phyloP scores from a whole-genome alignment of 1,139 yeast genomes.

The Scheffersomyces parashehatae region DNA sequence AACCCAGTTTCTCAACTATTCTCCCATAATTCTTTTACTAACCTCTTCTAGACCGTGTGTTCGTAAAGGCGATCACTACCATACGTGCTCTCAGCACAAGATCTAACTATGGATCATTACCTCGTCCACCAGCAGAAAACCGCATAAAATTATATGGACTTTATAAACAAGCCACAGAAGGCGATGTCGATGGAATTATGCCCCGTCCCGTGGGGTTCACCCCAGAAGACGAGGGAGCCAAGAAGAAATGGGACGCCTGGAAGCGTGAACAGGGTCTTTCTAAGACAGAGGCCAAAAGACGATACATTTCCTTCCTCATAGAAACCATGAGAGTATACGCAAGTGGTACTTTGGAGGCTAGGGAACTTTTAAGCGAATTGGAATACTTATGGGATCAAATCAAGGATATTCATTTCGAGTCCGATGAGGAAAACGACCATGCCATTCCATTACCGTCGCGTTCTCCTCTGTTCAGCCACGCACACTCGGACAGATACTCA shows the following conservation, averaged over 20 bases:
- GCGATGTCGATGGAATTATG: slow-evolving; percentile 71
- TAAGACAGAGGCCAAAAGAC: slow-evolving; percentile 73
- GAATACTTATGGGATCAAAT: slow-evolving; percentile 78
- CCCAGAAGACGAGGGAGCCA: slow-evolving; percentile 66
- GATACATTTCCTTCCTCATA: slow-evolving; percentile 66
- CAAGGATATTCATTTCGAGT: slow-evolving; percentile 47
- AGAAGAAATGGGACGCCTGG: slow-evolving; percentile 88
- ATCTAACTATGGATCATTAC: slow-evolving; percentile 67
- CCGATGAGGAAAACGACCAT: slow-evolving; percentile 30
- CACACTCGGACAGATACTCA: slow-evolving; percentile 39
- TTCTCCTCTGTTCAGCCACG: slow-evolving; percentile 40
- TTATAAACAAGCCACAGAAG: slow-evolving; percentile 88
- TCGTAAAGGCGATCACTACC: slow-evolving; percentile 78
- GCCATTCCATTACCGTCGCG: slow-evolving; percentile 33
- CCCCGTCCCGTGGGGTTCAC: slow-evolving; percentile 62
- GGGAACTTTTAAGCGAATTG: slow-evolving; percentile 64
- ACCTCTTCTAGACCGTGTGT: slow-evolving; percentile 60
- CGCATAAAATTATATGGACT: slow-evolving; percentile 74
- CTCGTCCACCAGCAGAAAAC: slow-evolving; percentile 78
- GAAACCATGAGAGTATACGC: slow-evolving; percentile 76
- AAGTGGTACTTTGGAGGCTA: slow-evolving; percentile 65
- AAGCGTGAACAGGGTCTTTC: slow-evolving; percentile 68
- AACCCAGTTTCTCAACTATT: not conserved
- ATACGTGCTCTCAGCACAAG: slow-evolving; percentile 72
- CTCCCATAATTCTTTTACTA: slow-evolving; percentile 10